phyloP scores from a whole-genome alignment of 306 rosid genomes.

The Abrus precatorius region DNA sequence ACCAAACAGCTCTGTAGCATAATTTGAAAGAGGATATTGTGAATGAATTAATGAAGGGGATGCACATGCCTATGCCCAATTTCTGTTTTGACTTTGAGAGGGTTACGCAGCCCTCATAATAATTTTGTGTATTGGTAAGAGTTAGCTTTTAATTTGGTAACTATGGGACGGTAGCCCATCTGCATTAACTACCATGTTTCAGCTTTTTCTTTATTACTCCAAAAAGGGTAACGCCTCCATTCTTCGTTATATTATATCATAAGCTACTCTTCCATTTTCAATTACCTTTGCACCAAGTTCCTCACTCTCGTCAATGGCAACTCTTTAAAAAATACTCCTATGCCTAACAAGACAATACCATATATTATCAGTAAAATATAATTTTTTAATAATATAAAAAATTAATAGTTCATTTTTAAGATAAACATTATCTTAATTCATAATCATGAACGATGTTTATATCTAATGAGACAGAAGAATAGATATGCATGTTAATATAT shows the following conservation, averaged over 20 bases:
- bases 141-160: slow-evolving; percentile 71
- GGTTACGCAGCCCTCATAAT: neutral
- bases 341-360: slow-evolving; percentile 13
- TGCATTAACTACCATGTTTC: slow-evolving; percentile 58
- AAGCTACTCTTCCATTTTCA: neutral
- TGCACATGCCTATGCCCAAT: slow-evolving; percentile 40
- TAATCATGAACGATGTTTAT: too few species aligned
- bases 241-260: neutral
- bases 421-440: too few species aligned
- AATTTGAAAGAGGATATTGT: neutral
- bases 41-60: slow-evolving; percentile 3
- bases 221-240: neutral
- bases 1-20: slow-evolving; percentile 12
- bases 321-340: neutral
- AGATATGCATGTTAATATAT: too few species aligned
- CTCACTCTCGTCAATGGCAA: neutral
- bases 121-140: slow-evolving; percentile 48
- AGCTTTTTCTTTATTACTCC: neutral
- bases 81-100: slow-evolving; percentile 59
- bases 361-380: neutral
- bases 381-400: too few species aligned
- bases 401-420: too few species aligned
- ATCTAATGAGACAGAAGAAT: too few species aligned
- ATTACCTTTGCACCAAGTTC: neutral
- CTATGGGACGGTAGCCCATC: slow-evolving; percentile 65